Base-by-base conservation (phyloP, 352 stramenopile genomes). In the Globisporangium mamillatum region DNA sequence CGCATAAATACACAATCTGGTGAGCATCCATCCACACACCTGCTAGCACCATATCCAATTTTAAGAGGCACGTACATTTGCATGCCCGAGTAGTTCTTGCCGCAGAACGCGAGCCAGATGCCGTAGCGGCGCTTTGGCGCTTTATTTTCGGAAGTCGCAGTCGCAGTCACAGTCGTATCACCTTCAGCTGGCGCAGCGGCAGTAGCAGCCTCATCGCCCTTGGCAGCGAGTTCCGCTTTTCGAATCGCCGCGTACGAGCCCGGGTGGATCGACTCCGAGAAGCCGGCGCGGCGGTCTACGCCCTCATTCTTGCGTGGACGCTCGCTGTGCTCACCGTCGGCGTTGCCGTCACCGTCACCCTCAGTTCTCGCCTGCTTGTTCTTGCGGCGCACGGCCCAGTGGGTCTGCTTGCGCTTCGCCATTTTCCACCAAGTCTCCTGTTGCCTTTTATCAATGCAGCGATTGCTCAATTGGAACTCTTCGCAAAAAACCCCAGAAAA, bases 11-110 rank as follows among this genome's bases (percentile, higher is more conserved):
- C 53, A 4, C 32, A 29, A 8, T 16, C 4, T 6, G 1, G n/a
- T 48, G 2, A 62, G 32, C n/a, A 60, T n/a, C 6, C 25, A 64
- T 4, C 2, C 20, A 52, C 4, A n/a, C 34, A 59, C 46, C 20
- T 22, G 5, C 20, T 29, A 58, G 3, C 25, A 59, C 34, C 24
- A 34, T 1, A n/a, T 8, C 20, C 10, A 25, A 32, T 14, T 14
- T 20, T 1, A 22, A 44, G 32, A 36, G 20, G 20, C 3, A 74
- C 75, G 41, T 74, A 92, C 87, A 96, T 91, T 71, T 97, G 90
- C 86, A 95, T 94, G 27, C 90, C 90, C 60, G 87, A 93, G 76
- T 97, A 97, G 38, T 92, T 82, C 69, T 93, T 94, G 53, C 90
- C 90, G 60, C 90, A 96, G 72, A 96, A 97, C 27, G 86, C 86